These are phyloP conservation scores for Sugiyamaella mastotermitis DNA, from an alignment of 805 yeast species.

Conservation along the genomic window DNA sequence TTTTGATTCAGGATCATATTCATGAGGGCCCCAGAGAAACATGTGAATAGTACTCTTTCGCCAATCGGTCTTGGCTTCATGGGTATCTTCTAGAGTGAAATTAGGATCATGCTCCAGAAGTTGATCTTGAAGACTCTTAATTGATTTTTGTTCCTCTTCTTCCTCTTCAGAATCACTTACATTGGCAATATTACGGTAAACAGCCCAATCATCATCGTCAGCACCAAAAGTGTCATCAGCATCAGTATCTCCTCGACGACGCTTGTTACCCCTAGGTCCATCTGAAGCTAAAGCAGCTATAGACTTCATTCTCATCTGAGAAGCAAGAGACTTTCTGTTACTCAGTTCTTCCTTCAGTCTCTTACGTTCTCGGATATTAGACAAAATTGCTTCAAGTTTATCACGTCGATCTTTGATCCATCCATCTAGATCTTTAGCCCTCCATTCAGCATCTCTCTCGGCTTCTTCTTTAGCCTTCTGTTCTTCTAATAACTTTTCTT, in stretches of 20 bases:
- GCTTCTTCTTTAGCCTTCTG: slow-evolving; percentile 54
- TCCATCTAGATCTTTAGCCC: slow-evolving; percentile 61
- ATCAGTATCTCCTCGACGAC: slow-evolving; percentile 54
- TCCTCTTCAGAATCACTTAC: slow-evolving; percentile 74
- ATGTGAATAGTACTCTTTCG: slow-evolving; percentile 69
- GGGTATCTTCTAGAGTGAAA: slow-evolving; percentile 69
- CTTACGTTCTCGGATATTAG: slow-evolving; percentile 56
- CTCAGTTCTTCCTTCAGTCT: slow-evolving; percentile 70
- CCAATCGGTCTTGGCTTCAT: slow-evolving; percentile 82
- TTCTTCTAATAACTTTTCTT: slow-evolving; percentile 65
- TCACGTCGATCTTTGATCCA: slow-evolving; percentile 75
- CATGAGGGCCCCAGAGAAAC: slow-evolving; percentile 86
- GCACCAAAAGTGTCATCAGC: slow-evolving; percentile 94
- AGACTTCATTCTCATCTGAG: slow-evolving; percentile 87
- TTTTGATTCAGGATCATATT: slow-evolving; percentile 73
- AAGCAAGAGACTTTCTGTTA: slow-evolving; percentile 85
- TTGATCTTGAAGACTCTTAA: slow-evolving; percentile 56
- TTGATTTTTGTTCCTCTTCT: slow-evolving; percentile 50
- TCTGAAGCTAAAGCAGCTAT: slow-evolving; percentile 83
- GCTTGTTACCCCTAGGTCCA: slow-evolving; percentile 23
- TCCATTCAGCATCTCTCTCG: slow-evolving; percentile 67
- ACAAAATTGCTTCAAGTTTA: slow-evolving; percentile 54
- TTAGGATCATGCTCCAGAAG: slow-evolving; percentile 77
- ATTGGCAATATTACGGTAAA: slow-evolving; percentile 75
- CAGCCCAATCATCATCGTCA: slow-evolving; percentile 91